These are phyloP conservation scores for Cyclanthera cordifolia DNA, from an alignment of 306 rosid species.

Conservation along the genomic window DNA sequence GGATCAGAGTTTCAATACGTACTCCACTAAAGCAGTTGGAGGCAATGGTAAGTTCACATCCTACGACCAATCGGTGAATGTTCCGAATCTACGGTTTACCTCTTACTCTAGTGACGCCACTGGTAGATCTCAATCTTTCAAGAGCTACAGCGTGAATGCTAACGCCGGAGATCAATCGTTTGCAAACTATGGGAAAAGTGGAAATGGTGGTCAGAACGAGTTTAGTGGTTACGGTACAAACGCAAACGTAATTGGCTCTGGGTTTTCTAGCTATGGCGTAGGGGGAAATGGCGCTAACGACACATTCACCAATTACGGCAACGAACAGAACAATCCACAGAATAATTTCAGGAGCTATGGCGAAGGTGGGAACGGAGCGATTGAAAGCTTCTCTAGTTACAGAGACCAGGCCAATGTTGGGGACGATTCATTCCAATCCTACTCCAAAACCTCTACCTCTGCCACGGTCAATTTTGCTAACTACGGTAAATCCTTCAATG, in stretches of 20 bases:
- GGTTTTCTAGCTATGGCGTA: constrained; percentile 50
- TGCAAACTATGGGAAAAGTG: constrained; percentile 51
- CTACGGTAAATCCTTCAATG: constrained; percentile 78
- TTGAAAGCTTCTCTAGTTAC: constrained; percentile 57
- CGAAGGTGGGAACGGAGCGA: constrained; percentile 52
- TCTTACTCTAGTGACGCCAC: constrained; percentile 64
- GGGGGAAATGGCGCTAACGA: constrained; percentile 38
- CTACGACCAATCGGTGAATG: constrained; percentile 47
- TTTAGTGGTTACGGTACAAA: constrained; percentile 52
- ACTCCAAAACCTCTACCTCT: constrained; percentile 47
- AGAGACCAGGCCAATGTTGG: constrained; percentile 75
- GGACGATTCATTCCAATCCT: constrained; percentile 57
- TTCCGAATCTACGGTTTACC: constrained; percentile 54
- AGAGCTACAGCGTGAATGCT: constrained; percentile 49
- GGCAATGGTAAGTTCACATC: constrained; percentile 58
- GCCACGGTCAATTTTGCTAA: constrained; percentile 46
- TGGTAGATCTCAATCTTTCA: constrained; percentile 55
- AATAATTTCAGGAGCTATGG: constrained; percentile 61
- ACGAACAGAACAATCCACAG: constrained; percentile 53
- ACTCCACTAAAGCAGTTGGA: constrained; percentile 50
- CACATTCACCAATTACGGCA: constrained; percentile 51
- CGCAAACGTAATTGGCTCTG: constrained; percentile 55
- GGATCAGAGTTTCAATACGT: constrained; percentile 63
- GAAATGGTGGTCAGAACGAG: constrained; percentile 46
- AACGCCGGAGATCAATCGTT: constrained; percentile 77